Base-by-base conservation (phyloP, 2,329 filamentous ascomycete genomes). In the Diaporthe aspalathi region DNA sequence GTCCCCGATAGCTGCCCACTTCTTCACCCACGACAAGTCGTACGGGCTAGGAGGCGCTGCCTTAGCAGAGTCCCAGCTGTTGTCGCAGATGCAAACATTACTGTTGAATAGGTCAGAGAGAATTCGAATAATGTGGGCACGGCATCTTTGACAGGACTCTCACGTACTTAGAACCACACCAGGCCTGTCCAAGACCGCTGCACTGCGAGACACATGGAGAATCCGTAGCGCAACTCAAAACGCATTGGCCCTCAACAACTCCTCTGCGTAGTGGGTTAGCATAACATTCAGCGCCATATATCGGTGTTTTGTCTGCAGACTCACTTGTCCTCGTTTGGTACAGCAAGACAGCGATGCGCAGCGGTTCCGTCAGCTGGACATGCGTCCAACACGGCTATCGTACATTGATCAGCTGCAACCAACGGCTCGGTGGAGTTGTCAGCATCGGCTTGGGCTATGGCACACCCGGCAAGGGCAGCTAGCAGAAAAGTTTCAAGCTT, bases 1-100 rank as follows among this genome's bases (percentile, higher is more conserved):
- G 56, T 62, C 56, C 32, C 56, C 56, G 9, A 62, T 45, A 45
- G 56, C 56, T 29, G 56, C 56, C 56, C 56, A 62, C 17, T 62
- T 62, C 40, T 47, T 62, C 38, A 62, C 38, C 17, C 24, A 62
- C 16, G 56, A 45, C 24, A 62, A 29, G 40, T 62, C 56, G 16
- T 62, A 62, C 5, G 56, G 38, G 56, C n/a, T 17, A n/a, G 56
- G 38, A 4, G 56, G 38, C 8, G 56, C 56, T 45, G 56, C 56
- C 24, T 5, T n/a, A 8, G 56, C 38, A 11, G 56, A 45, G 40
- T 62, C 56, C 56, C 56, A 62, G 24, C 24, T 40, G 17, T 29
- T 32, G 56, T 62, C 56, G 11, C 56, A 62, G 8, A 62, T 24
- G 22, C 56, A 62, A 62, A 62, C 24, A n/a, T 62, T 20, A 24